A percentile compares a stretch with the other conserved stretches of the same genome.
Conservation (phyloP, 1,284 basidiomycete genomes). For the Ustilago vetiveriae region DNA sequence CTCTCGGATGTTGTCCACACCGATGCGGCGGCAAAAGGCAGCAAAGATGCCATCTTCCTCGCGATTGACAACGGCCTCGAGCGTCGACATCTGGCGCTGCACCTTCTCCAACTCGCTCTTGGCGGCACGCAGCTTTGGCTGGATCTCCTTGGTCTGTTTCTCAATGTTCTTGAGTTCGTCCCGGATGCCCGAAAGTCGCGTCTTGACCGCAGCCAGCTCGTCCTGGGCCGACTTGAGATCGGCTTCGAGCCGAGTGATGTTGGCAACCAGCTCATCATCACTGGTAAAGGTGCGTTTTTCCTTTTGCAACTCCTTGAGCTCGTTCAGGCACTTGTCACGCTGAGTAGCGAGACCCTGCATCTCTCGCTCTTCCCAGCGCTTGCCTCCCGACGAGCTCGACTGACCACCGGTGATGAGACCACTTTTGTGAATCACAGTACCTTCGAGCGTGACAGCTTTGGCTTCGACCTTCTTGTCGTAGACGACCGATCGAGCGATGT, state of each 20-base stretch:
- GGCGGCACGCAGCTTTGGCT: slow-evolving; percentile 36
- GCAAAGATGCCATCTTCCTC: slow-evolving; percentile 85
- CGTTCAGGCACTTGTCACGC: slow-evolving; percentile 77
- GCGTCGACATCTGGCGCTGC: slow-evolving; percentile 65
- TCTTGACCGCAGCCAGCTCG: slow-evolving; percentile 72
- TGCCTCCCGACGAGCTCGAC: slow-evolving; percentile 72
- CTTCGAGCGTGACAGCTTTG: slow-evolving; percentile 96
- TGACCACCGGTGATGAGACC: slow-evolving; percentile 94
- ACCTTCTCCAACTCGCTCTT: slow-evolving; percentile 74
- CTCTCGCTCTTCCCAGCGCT: slow-evolving; percentile 86
- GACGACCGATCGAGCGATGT: slow-evolving; percentile 86
- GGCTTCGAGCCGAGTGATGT: slow-evolving; percentile 82
- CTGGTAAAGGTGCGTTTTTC: slow-evolving; percentile 81
- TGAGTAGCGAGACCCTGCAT: slow-evolving; percentile 79
- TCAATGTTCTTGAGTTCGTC: slow-evolving; percentile 53
- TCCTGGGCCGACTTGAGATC: slow-evolving; percentile 78
- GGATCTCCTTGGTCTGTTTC: slow-evolving; percentile 41
- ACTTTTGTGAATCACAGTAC: slow-evolving; percentile 95
- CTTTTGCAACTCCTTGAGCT: slow-evolving; percentile 82
- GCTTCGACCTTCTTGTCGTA: slow-evolving; percentile 95
- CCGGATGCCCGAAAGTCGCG: slow-evolving; percentile 50
- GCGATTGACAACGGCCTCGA: slow-evolving; percentile 43
- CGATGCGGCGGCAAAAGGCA: slow-evolving; percentile 82
- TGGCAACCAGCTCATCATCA: slow-evolving; percentile 80
- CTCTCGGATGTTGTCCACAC: slow-evolving; percentile 85